Percentiles rank a stretch among this genome's conserved stretches.
Evolutionary conservation across 306 rosid species (phyloP).

Genomic region (Ochetophila trinervis): DNA sequence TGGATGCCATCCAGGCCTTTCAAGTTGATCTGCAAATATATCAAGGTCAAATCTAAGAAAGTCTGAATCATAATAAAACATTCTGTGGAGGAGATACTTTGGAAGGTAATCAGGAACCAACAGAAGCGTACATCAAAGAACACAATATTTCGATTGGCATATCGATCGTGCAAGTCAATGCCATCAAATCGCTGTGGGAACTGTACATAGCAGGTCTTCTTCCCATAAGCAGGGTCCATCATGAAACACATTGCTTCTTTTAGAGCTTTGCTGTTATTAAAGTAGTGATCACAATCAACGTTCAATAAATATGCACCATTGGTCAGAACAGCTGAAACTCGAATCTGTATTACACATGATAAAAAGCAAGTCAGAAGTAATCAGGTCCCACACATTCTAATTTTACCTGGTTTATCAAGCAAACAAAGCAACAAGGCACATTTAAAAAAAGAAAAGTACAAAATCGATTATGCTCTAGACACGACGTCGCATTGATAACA

Average conservation of each 20-base stretch:
- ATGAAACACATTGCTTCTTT: constrained; percentile 99
- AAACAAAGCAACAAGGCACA: constrained; percentile 7
- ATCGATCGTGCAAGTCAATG: constrained; percentile 96
- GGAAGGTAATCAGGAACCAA: constrained; percentile 6
- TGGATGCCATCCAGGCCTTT: constrained; percentile 96
- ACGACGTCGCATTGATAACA: background rate
- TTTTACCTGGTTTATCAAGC: background rate
- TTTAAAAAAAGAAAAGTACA: constrained; percentile 8
- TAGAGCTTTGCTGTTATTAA: constrained; percentile 95
- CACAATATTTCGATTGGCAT: constrained; percentile 97
- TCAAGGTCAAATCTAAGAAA: background rate
- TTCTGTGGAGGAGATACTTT: background rate
- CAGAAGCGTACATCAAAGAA: constrained; percentile 82
- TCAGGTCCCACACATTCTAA: background rate
- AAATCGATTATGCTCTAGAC: background rate
- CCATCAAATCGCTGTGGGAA: constrained; percentile 99
- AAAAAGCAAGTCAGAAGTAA: constrained; percentile 30
- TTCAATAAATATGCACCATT: constrained; percentile 95
- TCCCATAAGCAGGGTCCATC: constrained; percentile 95
- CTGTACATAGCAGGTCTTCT: constrained; percentile 96
- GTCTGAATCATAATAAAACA: no score
- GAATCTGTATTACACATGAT: constrained; percentile 58
- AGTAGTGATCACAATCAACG: constrained; percentile 98
- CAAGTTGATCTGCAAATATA: constrained; percentile 74
- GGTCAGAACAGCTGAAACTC: constrained; percentile 97